phyloP scores from a whole-genome alignment of 345 rosid genomes.

The Populus alba region DNA sequence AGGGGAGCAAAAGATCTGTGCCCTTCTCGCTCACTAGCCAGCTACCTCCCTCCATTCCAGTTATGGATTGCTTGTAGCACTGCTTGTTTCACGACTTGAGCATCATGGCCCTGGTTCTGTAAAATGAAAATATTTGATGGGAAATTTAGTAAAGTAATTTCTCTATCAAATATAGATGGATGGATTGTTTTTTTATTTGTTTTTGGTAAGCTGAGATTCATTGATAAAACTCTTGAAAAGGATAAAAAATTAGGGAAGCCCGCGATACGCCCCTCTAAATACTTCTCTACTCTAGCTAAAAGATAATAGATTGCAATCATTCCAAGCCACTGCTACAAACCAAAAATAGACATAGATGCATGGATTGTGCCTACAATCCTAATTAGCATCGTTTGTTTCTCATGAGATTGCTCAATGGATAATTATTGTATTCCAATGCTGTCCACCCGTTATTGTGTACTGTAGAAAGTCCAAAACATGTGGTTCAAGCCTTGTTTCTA shows the following conservation, averaged over 20 bases:
- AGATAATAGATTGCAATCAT: neutral
- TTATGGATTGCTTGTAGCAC: conserved; percentile 60
- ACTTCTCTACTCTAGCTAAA: neutral
- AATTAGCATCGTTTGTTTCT: neutral
- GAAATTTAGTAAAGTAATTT: neutral
- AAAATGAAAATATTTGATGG: neutral
- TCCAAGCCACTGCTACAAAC: neutral
- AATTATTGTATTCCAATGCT: neutral
- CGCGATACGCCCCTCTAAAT: neutral
- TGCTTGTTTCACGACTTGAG: conserved; percentile 69
- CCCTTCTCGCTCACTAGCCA: neutral
- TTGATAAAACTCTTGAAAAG: neutral
- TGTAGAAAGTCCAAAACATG: neutral
- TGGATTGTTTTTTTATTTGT: neutral
- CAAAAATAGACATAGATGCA: neutral
- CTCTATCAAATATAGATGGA: neutral
- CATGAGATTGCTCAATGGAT: neutral
- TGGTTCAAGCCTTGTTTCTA: neutral
- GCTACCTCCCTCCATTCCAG: conserved; percentile 42
- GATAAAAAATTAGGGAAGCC: neutral
- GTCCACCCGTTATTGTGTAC: neutral
- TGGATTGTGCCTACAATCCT: neutral
- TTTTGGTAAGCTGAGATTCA: neutral
- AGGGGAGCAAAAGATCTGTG: neutral
- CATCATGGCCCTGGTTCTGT: conserved; percentile 72